Base-by-base conservation (phyloP, 371 early-diverging fungal genomes). In the Mortierella sp. region DNA sequence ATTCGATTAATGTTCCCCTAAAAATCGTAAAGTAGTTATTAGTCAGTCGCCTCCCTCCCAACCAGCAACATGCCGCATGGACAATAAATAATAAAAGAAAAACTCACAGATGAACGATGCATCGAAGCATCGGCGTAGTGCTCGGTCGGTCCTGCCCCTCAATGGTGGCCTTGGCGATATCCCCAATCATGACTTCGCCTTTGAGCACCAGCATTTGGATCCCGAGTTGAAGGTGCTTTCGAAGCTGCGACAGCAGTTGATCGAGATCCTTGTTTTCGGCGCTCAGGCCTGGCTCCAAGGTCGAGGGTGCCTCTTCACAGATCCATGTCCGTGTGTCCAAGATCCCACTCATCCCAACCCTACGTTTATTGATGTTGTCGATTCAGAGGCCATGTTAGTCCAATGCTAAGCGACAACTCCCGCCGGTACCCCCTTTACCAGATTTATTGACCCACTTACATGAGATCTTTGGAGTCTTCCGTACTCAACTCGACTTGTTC, bases 301-400 rank as follows among this genome's bases (percentile, higher is more conserved):
- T 46, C 31, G 74, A 74, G 28, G 74, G 74, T 13, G 74, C 64
- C 26, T 37, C 46, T 34, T 46, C 43, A 13, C 54, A 53, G 1
- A 28, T 57, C 74, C 74, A 74, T 57, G 74, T 61, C 57, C 74
- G 40, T 34, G 57, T 46, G n/a, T 74, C 74, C 50, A 74, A 28
- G 37, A 74, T 74, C 24, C 74, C 74, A 14, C 59, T 57, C 74
- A 59, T 74, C 4, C 59, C 74, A 34, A 74, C 74, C 74, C 74
- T 74, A 57, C 28, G 13, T 57, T 59, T 31, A 11, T 57, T 28
- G 57, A 40, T 46, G n/a, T 46, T 46, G 48, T 46, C 13, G 9
- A 46, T 46, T 31, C 14, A 16, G 2, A 16, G 14, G 59, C 14
- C 26, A 31, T 57, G 34, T 31, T 53, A 21, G 5, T 21, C 0